Conservation (phyloP, 2,329 filamentous ascomycete species). For the Coniella vitis region DNA sequence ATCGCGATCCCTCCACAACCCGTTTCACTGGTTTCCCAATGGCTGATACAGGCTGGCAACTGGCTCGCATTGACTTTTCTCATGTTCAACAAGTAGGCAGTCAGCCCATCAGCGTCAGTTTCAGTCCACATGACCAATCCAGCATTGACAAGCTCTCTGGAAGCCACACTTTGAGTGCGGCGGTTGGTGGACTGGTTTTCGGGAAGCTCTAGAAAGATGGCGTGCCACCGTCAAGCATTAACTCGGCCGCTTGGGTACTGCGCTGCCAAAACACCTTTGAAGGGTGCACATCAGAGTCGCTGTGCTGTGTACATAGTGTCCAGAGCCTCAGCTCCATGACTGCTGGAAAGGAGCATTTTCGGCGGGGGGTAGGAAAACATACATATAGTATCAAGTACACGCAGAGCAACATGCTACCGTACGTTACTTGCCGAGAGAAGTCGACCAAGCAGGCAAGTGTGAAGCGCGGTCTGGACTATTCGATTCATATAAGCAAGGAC, state of each 20-base stretch:
- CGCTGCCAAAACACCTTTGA: too few species aligned
- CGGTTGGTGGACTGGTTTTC: not conserved
- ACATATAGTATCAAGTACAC: too few species aligned
- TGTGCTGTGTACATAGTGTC: too few species aligned
- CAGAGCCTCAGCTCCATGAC: too few species aligned
- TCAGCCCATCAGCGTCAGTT: not conserved
- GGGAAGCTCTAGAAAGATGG: conserved; percentile 7
- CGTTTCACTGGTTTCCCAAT: not conserved
- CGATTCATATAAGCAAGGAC: conserved; percentile 10
- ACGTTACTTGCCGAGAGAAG: not conserved
- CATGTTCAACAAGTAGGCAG: not conserved
- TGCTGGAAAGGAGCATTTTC: too few species aligned
- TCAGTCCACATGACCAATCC: not conserved
- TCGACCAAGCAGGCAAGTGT: not conserved
- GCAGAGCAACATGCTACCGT: too few species aligned
- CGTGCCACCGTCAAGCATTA: conserved; percentile 1
- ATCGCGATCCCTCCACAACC: not conserved
- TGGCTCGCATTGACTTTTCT: not conserved
- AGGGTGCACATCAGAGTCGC: too few species aligned
- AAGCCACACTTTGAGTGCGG: not conserved
- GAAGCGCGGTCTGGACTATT: conserved; percentile 16
- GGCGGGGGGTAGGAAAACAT: too few species aligned
- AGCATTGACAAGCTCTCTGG: not conserved
- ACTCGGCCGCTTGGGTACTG: too few species aligned
- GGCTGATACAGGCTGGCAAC: not conserved